Evolutionary conservation across 2,329 filamentous ascomycete species (phyloP).

Genomic region (Curvularia sp.): DNA sequence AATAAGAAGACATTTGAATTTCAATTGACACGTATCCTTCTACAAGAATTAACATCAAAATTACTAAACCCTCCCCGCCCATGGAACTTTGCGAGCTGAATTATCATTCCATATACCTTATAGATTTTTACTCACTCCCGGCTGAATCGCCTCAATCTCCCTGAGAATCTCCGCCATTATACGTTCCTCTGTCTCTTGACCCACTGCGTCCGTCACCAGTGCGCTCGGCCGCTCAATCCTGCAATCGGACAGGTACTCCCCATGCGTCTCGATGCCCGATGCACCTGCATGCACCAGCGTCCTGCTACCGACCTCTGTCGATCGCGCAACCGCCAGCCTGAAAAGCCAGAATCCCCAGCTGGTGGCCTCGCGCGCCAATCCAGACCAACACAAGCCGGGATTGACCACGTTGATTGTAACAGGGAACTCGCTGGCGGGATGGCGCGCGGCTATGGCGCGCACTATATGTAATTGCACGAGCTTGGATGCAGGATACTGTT

Average conservation of each 20-base stretch:
- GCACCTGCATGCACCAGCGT: constrained; percentile 48
- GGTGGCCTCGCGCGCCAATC: constrained; percentile 46
- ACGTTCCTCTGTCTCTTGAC: constrained; percentile 38
- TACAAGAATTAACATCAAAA: not conserved
- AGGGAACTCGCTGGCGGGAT: constrained; percentile 13
- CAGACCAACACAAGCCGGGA: constrained; percentile 31
- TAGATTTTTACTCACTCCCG: constrained; percentile 18
- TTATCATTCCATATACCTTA: not conserved
- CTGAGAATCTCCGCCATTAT: constrained; percentile 47
- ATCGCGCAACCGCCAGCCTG: constrained; percentile 37
- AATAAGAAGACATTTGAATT: too few relatives aligned
- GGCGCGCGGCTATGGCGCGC: constrained; percentile 24
- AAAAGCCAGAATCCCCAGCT: constrained; percentile 23
- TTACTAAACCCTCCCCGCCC: not conserved
- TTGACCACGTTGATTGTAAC: constrained; percentile 40
- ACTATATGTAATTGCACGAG: constrained; percentile 34
- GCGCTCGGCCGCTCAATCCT: constrained; percentile 29
- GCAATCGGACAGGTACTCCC: constrained; percentile 47
- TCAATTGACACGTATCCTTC: too few relatives aligned
- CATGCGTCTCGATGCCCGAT: constrained; percentile 34
- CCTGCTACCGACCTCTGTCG: constrained; percentile 49
- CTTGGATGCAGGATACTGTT: constrained; percentile 36
- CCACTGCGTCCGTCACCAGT: constrained; percentile 45
- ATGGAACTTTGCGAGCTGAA: not conserved
- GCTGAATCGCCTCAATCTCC: constrained; percentile 44